Evolutionary conservation across 495 filamentous ascomycete species (phyloP), one percentile per base, ranked within the genome.

Genomic region (Terfezia claveryi): DNA sequence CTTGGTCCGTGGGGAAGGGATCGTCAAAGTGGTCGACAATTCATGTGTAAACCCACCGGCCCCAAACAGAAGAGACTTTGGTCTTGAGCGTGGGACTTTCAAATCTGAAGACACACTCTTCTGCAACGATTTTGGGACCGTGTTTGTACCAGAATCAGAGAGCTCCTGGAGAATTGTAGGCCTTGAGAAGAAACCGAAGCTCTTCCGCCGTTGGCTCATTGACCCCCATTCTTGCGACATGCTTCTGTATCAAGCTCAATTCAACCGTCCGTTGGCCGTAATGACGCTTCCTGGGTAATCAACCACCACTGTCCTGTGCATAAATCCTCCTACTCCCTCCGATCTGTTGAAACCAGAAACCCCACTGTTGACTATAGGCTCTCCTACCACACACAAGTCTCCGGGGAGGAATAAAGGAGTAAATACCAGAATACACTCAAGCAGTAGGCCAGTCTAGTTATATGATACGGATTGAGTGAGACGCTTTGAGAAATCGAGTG

Each of bases 151-250:
- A 14, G 17, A 20, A 46, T 46, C 41, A 20, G 41, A 20, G 4
- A 46, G 12, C 10, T 65, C 62, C 23, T 56, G 53, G 23, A 59
- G 50, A 16, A 65, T 62, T 12, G 62, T 55, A 23, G 62, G 63
- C 49, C 62, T 44, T 23, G 8, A 58, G 49, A 65, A 65, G 56
- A 65, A 65, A 8, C 41, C 63, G 37, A 65, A 65, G 46, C 63
- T 65, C 58, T 58, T 65, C 50, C 63, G 63, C 38, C 62, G 41
- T 46, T 14, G 12, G 41, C 41, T 46, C 17, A 20, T 14, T 46
- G 41, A 4, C 4, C 12, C 41, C 41, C 41, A 46, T 46, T 46
- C 41, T 46, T 46, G 41, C 17, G 41, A 46, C 41, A 46, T 46
- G 12, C 17, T 46, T 20, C 20, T 32, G 27, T 32, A 1, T 32